Evolutionary conservation across 352 stramenopile genomes (phyloP).

Genomic region (Phytophthora crassamura): DNA sequence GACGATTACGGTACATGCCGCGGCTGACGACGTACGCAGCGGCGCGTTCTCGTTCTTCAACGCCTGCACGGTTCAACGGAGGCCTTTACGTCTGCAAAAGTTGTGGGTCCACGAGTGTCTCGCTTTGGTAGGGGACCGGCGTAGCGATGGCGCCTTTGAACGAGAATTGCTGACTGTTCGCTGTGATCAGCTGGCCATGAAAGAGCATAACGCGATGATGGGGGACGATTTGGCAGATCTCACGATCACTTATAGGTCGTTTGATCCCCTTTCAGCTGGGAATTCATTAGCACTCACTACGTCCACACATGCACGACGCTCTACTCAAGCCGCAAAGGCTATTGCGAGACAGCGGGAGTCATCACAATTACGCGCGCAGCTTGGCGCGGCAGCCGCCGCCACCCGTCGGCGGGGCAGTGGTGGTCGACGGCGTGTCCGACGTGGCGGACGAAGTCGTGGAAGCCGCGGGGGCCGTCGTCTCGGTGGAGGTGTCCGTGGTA

Average conservation of each 20-base stretch:
- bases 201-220: slow-evolving; percentile 13
- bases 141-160: no score
- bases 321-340: neutral
- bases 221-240: slow-evolving; percentile 24
- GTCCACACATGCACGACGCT: neutral
- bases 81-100: no score
- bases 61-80: no score
- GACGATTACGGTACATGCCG: no score
- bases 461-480: neutral
- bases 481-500: neutral
- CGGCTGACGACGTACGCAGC: no score
- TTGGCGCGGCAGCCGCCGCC: slow-evolving; percentile 23
- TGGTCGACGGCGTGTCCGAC: slow-evolving; percentile 1
- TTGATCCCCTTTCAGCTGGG: neutral
- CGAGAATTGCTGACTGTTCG: slow-evolving; percentile 27
- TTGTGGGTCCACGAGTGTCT: no score
- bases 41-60: no score
- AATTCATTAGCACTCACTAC: slow-evolving; percentile 11
- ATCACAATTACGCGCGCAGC: no score
- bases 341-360: no score
- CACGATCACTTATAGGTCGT: slow-evolving; percentile 1
- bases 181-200: slow-evolving; percentile 15
- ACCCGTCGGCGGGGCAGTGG: slow-evolving; percentile 1
- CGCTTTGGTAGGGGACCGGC: no score
- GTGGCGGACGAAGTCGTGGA: slow-evolving; percentile 5